phyloP scores from a whole-genome alignment of 2,329 filamentous ascomycete species.

The Cladosporium sp. region DNA sequence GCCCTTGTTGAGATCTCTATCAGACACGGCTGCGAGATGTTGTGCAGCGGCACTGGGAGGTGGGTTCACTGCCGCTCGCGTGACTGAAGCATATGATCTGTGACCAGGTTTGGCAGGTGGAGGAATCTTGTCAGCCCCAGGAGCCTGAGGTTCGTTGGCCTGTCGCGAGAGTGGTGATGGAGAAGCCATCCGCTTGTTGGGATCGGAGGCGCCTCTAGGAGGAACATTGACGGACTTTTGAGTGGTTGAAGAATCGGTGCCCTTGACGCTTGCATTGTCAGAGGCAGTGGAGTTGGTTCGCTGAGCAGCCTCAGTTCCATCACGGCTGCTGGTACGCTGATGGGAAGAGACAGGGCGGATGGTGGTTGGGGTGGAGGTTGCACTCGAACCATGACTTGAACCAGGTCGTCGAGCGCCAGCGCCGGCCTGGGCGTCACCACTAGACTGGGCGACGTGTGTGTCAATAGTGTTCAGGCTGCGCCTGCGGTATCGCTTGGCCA shows the following conservation, averaged over 20 bases:
- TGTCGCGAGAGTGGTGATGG: slow-evolving; percentile 46
- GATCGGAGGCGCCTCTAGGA: slow-evolving; percentile 35
- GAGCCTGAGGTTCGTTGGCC: slow-evolving; percentile 32
- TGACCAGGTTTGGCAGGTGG: slow-evolving; percentile 23
- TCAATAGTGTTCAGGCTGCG: slow-evolving; percentile 72
- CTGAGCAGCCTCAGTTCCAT: slow-evolving; percentile 17
- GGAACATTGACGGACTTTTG: slow-evolving; percentile 24
- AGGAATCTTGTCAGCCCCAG: slow-evolving; percentile 8
- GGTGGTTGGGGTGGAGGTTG: slow-evolving; percentile 28
- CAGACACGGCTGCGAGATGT: slow-evolving; percentile 80
- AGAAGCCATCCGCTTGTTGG: slow-evolving; percentile 36
- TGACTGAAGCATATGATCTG: slow-evolving; percentile 29
- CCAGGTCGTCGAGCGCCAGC: slow-evolving; percentile 22
- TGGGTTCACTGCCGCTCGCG: slow-evolving; percentile 21
- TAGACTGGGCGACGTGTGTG: slow-evolving; percentile 23
- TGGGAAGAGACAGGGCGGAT: slow-evolving; percentile 30
- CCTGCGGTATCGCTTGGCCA: slow-evolving; percentile 71
- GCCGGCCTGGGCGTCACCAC: slow-evolving; percentile 16
- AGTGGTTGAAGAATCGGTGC: neutral
- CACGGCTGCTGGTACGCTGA: slow-evolving; percentile 32
- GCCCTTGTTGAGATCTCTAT: slow-evolving; percentile 71
- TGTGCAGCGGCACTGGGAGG: slow-evolving; percentile 66
- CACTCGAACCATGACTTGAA: slow-evolving; percentile 22
- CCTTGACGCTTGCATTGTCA: slow-evolving; percentile 8
- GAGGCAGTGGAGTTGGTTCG: slow-evolving; percentile 14